phyloP scores from a whole-genome alignment of 1,284 basidiomycete genomes.

The Agaricales sp. region DNA sequence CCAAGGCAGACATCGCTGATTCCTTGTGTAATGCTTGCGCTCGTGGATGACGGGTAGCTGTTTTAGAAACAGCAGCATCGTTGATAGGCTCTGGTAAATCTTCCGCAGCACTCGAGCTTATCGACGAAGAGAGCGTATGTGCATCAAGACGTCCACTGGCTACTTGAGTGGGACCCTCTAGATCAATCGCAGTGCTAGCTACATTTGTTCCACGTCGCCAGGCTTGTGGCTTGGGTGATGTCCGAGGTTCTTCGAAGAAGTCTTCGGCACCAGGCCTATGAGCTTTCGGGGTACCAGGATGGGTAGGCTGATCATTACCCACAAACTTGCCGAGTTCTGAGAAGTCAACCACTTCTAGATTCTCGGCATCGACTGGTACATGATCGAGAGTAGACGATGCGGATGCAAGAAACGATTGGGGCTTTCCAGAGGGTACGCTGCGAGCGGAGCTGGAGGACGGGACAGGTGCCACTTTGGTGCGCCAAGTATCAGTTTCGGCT shows the following conservation, averaged over 20 bases:
- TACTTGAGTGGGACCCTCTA: neutral
- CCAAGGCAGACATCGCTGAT: slow-evolving; percentile 64
- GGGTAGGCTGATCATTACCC: slow-evolving; percentile 20
- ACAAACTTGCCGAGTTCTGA: slow-evolving; percentile 63
- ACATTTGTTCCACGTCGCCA: slow-evolving; percentile 15
- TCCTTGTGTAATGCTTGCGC: slow-evolving; percentile 41
- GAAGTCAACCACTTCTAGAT: slow-evolving; percentile 70
- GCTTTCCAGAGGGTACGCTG: slow-evolving; percentile 11
- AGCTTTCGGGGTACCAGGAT: slow-evolving; percentile 13
- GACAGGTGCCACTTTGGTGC: slow-evolving; percentile 34
- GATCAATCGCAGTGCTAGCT: neutral
- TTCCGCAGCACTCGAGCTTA: neutral
- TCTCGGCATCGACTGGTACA: slow-evolving; percentile 39
- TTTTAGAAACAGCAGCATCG: neutral
- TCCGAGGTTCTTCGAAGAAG: slow-evolving; percentile 53
- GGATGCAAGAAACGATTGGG: slow-evolving; percentile 19
- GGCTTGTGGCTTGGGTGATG: slow-evolving; percentile 8
- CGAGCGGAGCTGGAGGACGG: slow-evolving; percentile 18
- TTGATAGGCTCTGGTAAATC: neutral
- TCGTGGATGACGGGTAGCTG: slow-evolving; percentile 18
- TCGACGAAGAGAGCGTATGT: neutral
- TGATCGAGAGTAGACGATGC: slow-evolving; percentile 33
- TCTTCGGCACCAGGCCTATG: slow-evolving; percentile 51
- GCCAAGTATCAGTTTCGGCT: slow-evolving; percentile 49
- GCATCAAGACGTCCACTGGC: neutral